These are phyloP conservation scores for Coemansia sp. DNA, from an alignment of 192 early-diverging fungal genomes.

Conservation along the genomic window DNA sequence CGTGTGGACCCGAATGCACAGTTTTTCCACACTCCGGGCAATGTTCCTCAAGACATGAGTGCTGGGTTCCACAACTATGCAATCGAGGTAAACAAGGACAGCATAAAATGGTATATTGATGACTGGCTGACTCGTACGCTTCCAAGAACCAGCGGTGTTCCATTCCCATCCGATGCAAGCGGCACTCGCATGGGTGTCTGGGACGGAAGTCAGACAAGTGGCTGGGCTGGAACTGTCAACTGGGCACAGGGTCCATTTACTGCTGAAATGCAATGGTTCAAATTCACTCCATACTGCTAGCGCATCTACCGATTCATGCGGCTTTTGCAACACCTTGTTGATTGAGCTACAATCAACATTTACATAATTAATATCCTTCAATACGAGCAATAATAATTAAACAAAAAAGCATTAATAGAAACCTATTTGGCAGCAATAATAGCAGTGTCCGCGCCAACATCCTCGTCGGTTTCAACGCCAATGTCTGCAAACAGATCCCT, in stretches of 20 bases:
- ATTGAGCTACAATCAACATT: background rate
- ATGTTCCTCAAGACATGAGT: slow-evolving; percentile 40
- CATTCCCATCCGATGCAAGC: slow-evolving; percentile 37
- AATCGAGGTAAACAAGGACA: slow-evolving; percentile 58
- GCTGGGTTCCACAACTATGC: slow-evolving; percentile 58
- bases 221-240: slow-evolving; percentile 52
- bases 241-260: slow-evolving; percentile 37
- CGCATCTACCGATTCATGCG: background rate
- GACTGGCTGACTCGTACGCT: slow-evolving; percentile 52
- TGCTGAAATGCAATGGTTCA: slow-evolving; percentile 40
- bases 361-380: background rate
- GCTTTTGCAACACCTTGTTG: background rate
- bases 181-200: slow-evolving; percentile 50
- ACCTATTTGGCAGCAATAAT: slow-evolving; percentile 19
- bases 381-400: no score
- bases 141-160: slow-evolving; percentile 15
- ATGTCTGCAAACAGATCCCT: slow-evolving; percentile 57
- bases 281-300: slow-evolving; percentile 39
- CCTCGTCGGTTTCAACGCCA: slow-evolving; percentile 64
- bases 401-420: background rate
- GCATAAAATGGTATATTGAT: slow-evolving; percentile 62
- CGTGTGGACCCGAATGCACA: slow-evolving; percentile 40
- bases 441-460: slow-evolving; percentile 35
- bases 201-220: slow-evolving; percentile 49
- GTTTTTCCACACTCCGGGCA: slow-evolving; percentile 33